Percentiles rank a stretch among this genome's conserved stretches.
phyloP scores from a whole-genome alignment of 176 grass and related monocot species.

The Hyparrhenia diplandra region DNA sequence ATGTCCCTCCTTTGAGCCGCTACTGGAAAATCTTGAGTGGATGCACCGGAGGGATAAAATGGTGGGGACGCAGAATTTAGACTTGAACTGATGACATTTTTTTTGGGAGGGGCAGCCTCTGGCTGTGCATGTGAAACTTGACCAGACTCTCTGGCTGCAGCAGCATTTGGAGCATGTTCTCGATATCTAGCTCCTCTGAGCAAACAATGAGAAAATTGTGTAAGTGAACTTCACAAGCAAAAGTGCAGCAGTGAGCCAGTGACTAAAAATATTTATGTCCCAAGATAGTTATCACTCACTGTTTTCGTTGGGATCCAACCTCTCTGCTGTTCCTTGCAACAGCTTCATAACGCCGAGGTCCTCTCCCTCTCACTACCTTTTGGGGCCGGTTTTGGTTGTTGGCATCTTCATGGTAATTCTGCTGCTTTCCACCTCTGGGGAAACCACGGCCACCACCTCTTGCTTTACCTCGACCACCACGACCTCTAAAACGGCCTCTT shows the following conservation, averaged over 20 bases:
- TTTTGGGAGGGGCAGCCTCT: constrained; percentile 46
- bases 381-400: constrained; percentile 44
- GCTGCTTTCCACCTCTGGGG: constrained; percentile 53
- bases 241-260: constrained; percentile 5
- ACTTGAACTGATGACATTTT: constrained; percentile 68
- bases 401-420: constrained; percentile 56
- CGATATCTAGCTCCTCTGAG: constrained; percentile 49
- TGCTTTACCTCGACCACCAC: constrained; percentile 45
- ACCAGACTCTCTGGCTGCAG: constrained; percentile 32
- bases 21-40: constrained; percentile 39
- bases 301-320: constrained; percentile 60
- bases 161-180: constrained; percentile 35
- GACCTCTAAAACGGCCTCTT: constrained; percentile 64
- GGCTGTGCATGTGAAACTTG: constrained; percentile 40
- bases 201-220: constrained; percentile 10
- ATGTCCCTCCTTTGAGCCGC: constrained; percentile 47
- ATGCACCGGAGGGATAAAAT: constrained; percentile 83
- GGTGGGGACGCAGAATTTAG: constrained; percentile 85
- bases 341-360: constrained; percentile 75
- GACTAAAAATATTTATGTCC: neutral
- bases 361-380: constrained; percentile 75
- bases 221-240: constrained; percentile 15
- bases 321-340: constrained; percentile 55
- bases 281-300: constrained; percentile 49
- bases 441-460: constrained; percentile 42